These are phyloP conservation scores for Drechslera avenae DNA, from an alignment of 2,329 filamentous ascomycete species.

Conservation along the genomic window DNA sequence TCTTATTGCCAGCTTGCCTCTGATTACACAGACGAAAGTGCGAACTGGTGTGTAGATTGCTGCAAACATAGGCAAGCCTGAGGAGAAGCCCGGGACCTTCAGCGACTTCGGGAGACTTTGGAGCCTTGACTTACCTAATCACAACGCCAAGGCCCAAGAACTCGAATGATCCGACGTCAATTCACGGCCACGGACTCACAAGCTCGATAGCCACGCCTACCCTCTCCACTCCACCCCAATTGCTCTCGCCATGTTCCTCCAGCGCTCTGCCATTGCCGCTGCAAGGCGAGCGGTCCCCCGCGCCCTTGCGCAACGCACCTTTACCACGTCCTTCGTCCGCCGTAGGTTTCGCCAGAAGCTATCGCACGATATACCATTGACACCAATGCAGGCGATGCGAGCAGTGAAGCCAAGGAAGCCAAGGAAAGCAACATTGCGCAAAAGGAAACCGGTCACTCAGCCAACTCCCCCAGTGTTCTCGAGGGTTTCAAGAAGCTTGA, in stretches of 20 bases:
- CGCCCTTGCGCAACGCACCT: slow-evolving; percentile 52
- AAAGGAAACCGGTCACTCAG: slow-evolving; percentile 42
- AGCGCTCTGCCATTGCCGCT: slow-evolving; percentile 56
- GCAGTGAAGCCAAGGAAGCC: slow-evolving; percentile 8
- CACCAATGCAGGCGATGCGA: slow-evolving; percentile 35
- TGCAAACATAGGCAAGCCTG: too few relatives aligned
- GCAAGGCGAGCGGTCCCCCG: slow-evolving; percentile 52
- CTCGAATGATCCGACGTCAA: slow-evolving; percentile 33
- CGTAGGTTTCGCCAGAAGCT: slow-evolving; percentile 49
- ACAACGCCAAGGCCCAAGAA: slow-evolving; percentile 27
- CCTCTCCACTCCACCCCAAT: slow-evolving; percentile 48
- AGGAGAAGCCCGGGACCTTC: too few relatives aligned
- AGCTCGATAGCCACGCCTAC: slow-evolving; percentile 35
- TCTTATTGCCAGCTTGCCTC: too few relatives aligned
- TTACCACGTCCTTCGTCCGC: slow-evolving; percentile 54
- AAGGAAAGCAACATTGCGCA: slow-evolving; percentile 45
- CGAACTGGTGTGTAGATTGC: too few relatives aligned
- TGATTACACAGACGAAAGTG: too few relatives aligned
- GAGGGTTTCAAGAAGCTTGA: slow-evolving; percentile 53
- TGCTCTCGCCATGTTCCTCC: slow-evolving; percentile 54
- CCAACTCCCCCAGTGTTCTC: slow-evolving; percentile 32
- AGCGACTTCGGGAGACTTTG: not conserved
- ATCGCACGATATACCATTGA: slow-evolving; percentile 42
- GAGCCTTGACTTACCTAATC: slow-evolving; percentile 20
- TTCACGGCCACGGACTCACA: slow-evolving; percentile 27